These are phyloP conservation scores for Pezicula rhizophila DNA, from an alignment of 2,329 filamentous ascomycete genomes.

Conservation along the genomic window DNA sequence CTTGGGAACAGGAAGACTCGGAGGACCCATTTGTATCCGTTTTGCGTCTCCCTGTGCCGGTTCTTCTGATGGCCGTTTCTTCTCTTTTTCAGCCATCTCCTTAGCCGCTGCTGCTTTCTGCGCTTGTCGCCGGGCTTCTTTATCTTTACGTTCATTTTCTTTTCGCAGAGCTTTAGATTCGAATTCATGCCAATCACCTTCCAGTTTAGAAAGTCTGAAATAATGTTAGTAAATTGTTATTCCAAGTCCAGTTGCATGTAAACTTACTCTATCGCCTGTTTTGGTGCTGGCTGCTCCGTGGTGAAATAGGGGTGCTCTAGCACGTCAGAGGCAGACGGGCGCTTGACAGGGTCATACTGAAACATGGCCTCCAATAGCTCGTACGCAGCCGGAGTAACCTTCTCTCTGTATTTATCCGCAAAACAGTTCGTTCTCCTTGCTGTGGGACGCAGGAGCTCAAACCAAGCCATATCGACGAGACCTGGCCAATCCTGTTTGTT, in stretches of 20 bases:
- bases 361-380: slow-evolving; percentile 82
- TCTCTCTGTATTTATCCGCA: slow-evolving; percentile 73
- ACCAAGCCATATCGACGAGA: slow-evolving; percentile 94
- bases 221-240: slow-evolving; percentile 21
- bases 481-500: slow-evolving; percentile 80
- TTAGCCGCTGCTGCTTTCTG: slow-evolving; percentile 24
- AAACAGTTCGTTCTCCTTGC: slow-evolving; percentile 71
- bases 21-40: slow-evolving; percentile 24
- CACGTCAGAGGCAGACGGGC: slow-evolving; percentile 78
- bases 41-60: slow-evolving; percentile 21
- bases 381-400: slow-evolving; percentile 73
- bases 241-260: slow-evolving; percentile 1
- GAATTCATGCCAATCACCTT: slow-evolving; percentile 98
- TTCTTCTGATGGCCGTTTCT: slow-evolving; percentile 22
- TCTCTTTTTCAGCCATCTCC: slow-evolving; percentile 19
- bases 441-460: slow-evolving; percentile 78
- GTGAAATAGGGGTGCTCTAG: slow-evolving; percentile 86
- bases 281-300: slow-evolving; percentile 68
- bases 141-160: slow-evolving; percentile 68
- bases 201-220: slow-evolving; percentile 61
- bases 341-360: slow-evolving; percentile 75
- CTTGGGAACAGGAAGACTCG: too few species aligned
- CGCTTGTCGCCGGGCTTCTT: slow-evolving; percentile 25
- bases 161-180: slow-evolving; percentile 92
- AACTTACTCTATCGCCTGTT: slow-evolving; percentile 75